Base-by-base conservation (phyloP, 768 basidiomycete genomes). In the Cyathus striatus region DNA sequence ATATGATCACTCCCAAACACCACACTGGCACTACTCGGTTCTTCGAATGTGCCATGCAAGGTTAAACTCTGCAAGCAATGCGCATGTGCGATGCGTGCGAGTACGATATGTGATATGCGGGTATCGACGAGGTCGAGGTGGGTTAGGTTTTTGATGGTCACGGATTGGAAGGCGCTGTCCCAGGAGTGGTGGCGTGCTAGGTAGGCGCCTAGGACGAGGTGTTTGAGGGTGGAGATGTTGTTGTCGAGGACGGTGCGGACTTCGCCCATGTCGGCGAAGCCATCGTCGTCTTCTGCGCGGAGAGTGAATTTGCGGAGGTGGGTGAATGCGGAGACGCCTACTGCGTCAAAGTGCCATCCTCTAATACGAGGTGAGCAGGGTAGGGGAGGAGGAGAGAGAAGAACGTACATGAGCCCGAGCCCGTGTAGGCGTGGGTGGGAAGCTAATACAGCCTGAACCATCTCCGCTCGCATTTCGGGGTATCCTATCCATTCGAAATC, bases 401-500 rank as follows among this genome's bases (percentile, higher is more conserved):
- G 41, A 6, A 61, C 62, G 42, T 59, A 77, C 72, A 86, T 79
- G 21, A 83, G 71, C 13, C 81, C 82, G 4, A 85, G 66, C 5
- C 73, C 66, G 13, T 69, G 71, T 16, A 84, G 62, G 42, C 71
- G 67, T 4, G 76, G 65, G 47, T 83, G 81, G 40, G 66, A 74
- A 5, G 66, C 58, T 10, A 81, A 61, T 4, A 85, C 65, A 6
- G 69, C 71, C 50, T 80, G 70, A 0, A 85, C 81, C 70, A 80
- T 78, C 41, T 83, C 81, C n/a, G 69, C 77, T 7, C 76, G 69
- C 61, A 85, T 64, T 54, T 85, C 83, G 1, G 82, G 83, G 51
- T 84, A 84, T 4, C 83, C 82, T n/a, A 84, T 83, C 83, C 83
- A 85, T 58, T 85, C 82, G 51, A 84, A 82, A 47, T 82, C 81